A percentile compares a stretch with the other conserved stretches of the same genome.
These are phyloP conservation scores for Populus tremula DNA, from an alignment of 345 rosid species.

Conservation along the genomic window DNA sequence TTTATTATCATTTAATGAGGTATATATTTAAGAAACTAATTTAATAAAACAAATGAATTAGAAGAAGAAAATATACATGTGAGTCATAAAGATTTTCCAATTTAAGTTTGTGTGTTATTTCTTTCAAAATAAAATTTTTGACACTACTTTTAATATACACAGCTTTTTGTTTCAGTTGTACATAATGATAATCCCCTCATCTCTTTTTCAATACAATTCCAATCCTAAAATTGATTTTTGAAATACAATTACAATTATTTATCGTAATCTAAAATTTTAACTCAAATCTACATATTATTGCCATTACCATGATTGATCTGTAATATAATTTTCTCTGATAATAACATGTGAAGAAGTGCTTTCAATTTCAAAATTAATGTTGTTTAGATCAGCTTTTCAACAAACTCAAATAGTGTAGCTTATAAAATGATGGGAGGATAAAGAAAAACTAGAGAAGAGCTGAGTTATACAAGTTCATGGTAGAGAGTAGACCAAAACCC, in stretches of 20 bases:
- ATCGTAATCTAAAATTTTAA: background rate
- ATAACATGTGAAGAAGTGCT: background rate
- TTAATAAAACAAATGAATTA: too few relatives aligned
- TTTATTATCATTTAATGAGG: background rate
- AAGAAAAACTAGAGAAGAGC: background rate
- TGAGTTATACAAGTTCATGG: background rate
- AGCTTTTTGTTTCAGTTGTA: too few relatives aligned
- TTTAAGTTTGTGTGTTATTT: too few relatives aligned
- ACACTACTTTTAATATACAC: too few relatives aligned
- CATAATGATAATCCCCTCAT: too few relatives aligned
- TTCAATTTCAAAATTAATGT: background rate
- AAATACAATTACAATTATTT: background rate
- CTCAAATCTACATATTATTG: background rate
- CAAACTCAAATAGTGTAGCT: background rate
- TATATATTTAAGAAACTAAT: too few relatives aligned
- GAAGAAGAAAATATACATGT: background rate
- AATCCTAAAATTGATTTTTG: too few relatives aligned
- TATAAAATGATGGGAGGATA: background rate
- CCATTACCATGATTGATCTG: background rate
- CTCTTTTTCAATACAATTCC: too few relatives aligned
- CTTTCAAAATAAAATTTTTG: background rate
- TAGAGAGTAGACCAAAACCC: background rate
- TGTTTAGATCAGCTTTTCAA: too few relatives aligned
- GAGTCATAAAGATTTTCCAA: too few relatives aligned
- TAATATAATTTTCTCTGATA: too few relatives aligned